Evolutionary conservation across 1,284 basidiomycete species (phyloP), one percentile per base, ranked within the genome.

Genomic region (Moesziomyces aphidis): DNA sequence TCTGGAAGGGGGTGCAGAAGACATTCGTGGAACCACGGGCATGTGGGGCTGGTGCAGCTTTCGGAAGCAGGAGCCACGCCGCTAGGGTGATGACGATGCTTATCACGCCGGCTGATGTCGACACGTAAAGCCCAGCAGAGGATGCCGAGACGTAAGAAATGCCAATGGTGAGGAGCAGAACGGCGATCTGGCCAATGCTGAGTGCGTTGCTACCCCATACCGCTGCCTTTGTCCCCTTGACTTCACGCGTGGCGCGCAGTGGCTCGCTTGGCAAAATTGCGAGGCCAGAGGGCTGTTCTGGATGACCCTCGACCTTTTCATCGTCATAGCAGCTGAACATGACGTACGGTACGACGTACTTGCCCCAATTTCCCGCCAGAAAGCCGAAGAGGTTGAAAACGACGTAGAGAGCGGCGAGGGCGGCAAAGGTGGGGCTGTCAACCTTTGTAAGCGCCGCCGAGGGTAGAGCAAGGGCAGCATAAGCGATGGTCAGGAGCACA

Each of bases 371-470:
- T 44, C 24, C 21, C 21, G 26, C 42, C 21, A 51, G 28, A 17
- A 51, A 51, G 42, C 50, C 50, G 50, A 51, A 9, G 28, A 44
- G n/a, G 50, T 51, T 51, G 50, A 51, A 51, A 24, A 24, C 24
- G 31, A 31, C 50, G 50, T 51, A 51, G 22, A 51, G 42, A n/a
- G 31, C 50, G 42, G 31, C 42, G n/a, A 36, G n/a, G 21, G 50
- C 26, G 42, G n/a, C 24, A 24, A 51, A 51, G 21, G 50, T 51
- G 21, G n/a, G 8, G 50, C n/a, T 21, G 42, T 51, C 50, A 6
- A 44, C n/a, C 28, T 34, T 36, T 21, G 31, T 51, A 9, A 51
- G 21, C 28, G 31, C 50, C 24, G 50, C 50, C 19, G 26, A 34
- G 19, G 50, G 50, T 10, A 51, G 42, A 44, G 21, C n/a, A 22